Percentiles rank a stretch among this genome's conserved stretches.
phyloP scores from a whole-genome alignment of 352 stramenopile species.

The Phytophthora fragariaefolia region DNA sequence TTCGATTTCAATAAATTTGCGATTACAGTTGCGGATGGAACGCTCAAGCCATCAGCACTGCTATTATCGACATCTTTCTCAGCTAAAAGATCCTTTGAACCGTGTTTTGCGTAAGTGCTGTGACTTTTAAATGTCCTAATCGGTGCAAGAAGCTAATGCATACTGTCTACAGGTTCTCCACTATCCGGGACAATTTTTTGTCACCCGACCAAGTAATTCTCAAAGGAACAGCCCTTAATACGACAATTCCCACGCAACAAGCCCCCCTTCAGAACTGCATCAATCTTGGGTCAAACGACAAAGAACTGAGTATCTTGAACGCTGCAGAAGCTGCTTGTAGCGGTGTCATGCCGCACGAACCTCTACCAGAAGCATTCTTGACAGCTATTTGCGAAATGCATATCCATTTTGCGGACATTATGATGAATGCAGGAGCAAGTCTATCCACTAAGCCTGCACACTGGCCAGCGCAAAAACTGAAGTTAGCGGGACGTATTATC shows the following conservation, averaged over 20 bases:
- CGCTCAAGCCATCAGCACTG: slow-evolving; percentile 52
- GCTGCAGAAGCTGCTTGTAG: slow-evolving; percentile 36
- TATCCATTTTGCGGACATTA: slow-evolving; percentile 27
- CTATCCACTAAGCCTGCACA: slow-evolving; percentile 13
- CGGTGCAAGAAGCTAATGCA: neutral
- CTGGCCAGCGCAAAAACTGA: slow-evolving; percentile 46
- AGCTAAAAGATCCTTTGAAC: slow-evolving; percentile 45
- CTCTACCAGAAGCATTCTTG: slow-evolving; percentile 47
- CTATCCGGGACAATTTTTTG: slow-evolving; percentile 69
- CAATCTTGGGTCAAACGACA: slow-evolving; percentile 49
- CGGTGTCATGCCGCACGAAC: slow-evolving; percentile 48
- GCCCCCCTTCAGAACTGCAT: slow-evolving; percentile 44
- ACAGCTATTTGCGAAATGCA: slow-evolving; percentile 50
- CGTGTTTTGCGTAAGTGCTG: slow-evolving; percentile 45
- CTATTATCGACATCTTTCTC: slow-evolving; percentile 54
- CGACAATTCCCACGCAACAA: slow-evolving; percentile 12
- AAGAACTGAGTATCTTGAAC: slow-evolving; percentile 47
- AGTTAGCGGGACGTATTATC: slow-evolving; percentile 42
- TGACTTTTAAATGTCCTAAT: neutral
- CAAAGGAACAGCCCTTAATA: slow-evolving; percentile 48
- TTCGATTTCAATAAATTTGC: slow-evolving; percentile 62
- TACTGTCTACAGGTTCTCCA: slow-evolving; percentile 51
- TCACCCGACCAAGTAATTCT: slow-evolving; percentile 53
- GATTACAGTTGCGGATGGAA: slow-evolving; percentile 59
- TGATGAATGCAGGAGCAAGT: neutral